A percentile compares a stretch with the other conserved stretches of the same genome.
phyloP scores from a whole-genome alignment of 2,329 filamentous ascomycete species.

The Fusarium solani-melongenae region DNA sequence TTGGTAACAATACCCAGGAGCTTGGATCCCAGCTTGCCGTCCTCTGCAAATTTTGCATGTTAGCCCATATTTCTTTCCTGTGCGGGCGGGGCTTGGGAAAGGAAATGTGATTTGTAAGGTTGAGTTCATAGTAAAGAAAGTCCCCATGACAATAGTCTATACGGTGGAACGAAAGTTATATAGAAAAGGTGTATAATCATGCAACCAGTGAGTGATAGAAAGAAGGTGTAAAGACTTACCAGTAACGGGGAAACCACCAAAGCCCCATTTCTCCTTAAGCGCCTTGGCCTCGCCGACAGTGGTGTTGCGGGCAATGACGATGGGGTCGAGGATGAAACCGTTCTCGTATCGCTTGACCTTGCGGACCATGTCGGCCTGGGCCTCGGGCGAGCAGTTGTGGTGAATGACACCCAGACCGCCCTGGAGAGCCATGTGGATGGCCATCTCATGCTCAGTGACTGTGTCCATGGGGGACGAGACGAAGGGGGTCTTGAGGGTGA shows the following conservation, averaged over 20 bases:
- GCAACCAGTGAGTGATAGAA: constrained; percentile 45
- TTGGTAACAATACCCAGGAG: constrained; percentile 97
- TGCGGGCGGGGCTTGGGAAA: constrained; percentile 19
- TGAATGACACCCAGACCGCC: constrained; percentile 95
- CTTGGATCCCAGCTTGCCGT: constrained; percentile 92
- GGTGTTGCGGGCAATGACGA: constrained; percentile 87
- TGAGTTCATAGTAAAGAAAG: constrained; percentile 50
- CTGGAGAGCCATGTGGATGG: constrained; percentile 93
- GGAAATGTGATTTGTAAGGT: constrained; percentile 32
- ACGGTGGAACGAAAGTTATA: constrained; percentile 99
- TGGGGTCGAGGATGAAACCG: constrained; percentile 96
- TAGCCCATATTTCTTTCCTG: constrained; percentile 36
- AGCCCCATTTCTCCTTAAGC: constrained; percentile 97
- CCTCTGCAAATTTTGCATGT: constrained; percentile 68
- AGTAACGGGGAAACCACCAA: constrained; percentile 97
- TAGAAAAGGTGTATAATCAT: constrained; percentile 84
- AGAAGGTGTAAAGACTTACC: constrained; percentile 70
- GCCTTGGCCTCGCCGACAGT: constrained; percentile 92
- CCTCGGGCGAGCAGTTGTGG: constrained; percentile 98
- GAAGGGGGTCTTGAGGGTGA: constrained; percentile 95
- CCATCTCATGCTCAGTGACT: constrained; percentile 99
- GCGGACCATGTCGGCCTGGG: constrained; percentile 97
- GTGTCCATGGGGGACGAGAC: constrained; percentile 99
- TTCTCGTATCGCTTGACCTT: constrained; percentile 99
- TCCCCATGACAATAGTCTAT: constrained; percentile 90